A percentile compares a stretch with the other conserved stretches of the same genome.
Evolutionary conservation across 768 basidiomycete genomes (phyloP).

Genomic region (Boletellus emodensis): DNA sequence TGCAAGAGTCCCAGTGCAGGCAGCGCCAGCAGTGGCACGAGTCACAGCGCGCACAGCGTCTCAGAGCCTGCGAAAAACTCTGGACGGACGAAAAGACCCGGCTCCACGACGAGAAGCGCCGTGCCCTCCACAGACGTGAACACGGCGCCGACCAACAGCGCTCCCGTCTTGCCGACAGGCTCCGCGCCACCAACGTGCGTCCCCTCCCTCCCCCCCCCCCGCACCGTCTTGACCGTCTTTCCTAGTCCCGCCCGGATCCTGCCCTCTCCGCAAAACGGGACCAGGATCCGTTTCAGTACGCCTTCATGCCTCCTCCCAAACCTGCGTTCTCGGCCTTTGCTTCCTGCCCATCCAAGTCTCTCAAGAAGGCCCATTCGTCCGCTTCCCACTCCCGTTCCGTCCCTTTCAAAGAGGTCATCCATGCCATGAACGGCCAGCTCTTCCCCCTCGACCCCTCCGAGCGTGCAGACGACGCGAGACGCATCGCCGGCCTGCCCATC

Average conservation of each 20-base stretch:
- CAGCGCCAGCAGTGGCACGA: conserved; percentile 33
- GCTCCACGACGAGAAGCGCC: conserved; percentile 37
- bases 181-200: conserved; percentile 22
- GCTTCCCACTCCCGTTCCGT: conserved; percentile 35
- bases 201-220: not conserved
- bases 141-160: conserved; percentile 29
- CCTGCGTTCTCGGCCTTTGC: conserved; percentile 9
- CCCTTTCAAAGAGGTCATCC: conserved; percentile 53
- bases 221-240: not conserved
- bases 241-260: conserved; percentile 17
- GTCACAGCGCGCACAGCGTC: conserved; percentile 36
- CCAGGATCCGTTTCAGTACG: conserved; percentile 32
- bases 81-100: conserved; percentile 48
- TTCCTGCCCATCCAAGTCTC: conserved; percentile 12
- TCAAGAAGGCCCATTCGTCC: conserved; percentile 7
- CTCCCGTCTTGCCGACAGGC: conserved; percentile 17
- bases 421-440: conserved; percentile 55
- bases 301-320: conserved; percentile 27
- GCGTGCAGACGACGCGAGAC: conserved; percentile 31
- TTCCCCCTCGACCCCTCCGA: conserved; percentile 42
- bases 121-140: conserved; percentile 34
- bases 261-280: conserved; percentile 10
- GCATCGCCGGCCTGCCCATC: conserved; percentile 25
- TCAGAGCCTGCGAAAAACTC: conserved; percentile 43
- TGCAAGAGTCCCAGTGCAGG: conserved; percentile 33